These are phyloP conservation scores for Ailanthus altissimus DNA, from an alignment of 345 rosid species.

Conservation along the genomic window DNA sequence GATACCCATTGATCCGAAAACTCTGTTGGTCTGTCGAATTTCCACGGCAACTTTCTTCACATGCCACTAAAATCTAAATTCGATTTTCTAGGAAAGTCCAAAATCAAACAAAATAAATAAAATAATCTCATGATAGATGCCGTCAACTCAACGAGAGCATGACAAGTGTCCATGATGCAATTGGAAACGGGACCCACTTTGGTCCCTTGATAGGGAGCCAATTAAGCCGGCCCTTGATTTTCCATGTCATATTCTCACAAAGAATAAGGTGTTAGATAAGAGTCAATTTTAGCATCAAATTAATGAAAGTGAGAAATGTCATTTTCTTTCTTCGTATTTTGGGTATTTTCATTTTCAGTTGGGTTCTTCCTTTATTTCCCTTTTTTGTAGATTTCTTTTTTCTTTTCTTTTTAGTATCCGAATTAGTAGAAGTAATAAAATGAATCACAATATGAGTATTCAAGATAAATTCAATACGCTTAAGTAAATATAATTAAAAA, in stretches of 20 bases:
- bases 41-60: neutral
- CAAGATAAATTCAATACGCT: too few relatives aligned
- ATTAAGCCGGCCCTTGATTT: constrained; percentile 15
- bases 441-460: too few relatives aligned
- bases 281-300: constrained; percentile 11
- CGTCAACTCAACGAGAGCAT: constrained; percentile 7
- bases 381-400: neutral
- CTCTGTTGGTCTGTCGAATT: too few relatives aligned
- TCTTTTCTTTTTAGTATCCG: too few relatives aligned
- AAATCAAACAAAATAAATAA: neutral
- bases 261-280: neutral
- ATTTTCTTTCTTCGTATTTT: neutral
- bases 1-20: neutral
- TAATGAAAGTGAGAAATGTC: constrained; percentile 8
- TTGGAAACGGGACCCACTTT: neutral
- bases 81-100: constrained; percentile 6
- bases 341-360: neutral
- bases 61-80: neutral
- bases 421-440: too few relatives aligned
- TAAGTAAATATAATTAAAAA: too few relatives aligned
- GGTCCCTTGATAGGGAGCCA: constrained; percentile 17
- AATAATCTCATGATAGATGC: constrained; percentile 7
- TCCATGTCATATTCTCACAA: constrained; percentile 11
- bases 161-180: constrained; percentile 13
- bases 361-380: neutral